Evolutionary conservation across 805 yeast genomes (phyloP).

Genomic region (Tanozyma kutaoensis): DNA sequence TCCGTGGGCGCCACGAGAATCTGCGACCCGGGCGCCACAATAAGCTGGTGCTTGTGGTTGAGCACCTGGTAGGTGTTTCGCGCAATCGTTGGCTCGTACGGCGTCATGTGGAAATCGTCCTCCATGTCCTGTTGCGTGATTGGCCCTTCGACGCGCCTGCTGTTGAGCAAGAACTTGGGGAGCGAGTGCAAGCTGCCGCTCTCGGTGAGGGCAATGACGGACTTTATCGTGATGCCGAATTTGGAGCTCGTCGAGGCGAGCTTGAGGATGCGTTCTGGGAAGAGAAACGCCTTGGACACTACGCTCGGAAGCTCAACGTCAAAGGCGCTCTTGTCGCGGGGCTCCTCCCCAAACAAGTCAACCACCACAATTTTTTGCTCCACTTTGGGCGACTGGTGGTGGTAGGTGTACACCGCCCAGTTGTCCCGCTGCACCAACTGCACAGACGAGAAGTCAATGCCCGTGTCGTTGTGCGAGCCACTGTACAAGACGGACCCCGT

Average conservation of each 20-base stretch:
- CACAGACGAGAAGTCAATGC: slow-evolving; percentile 27
- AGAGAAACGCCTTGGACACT: slow-evolving; percentile 41
- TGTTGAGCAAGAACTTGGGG: slow-evolving; percentile 59
- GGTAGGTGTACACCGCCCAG: slow-evolving; percentile 65
- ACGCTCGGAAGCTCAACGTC: slow-evolving; percentile 29
- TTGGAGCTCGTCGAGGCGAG: slow-evolving; percentile 45
- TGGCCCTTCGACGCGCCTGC: slow-evolving; percentile 52
- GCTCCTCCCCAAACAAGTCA: slow-evolving; percentile 40
- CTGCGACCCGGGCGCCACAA: slow-evolving; percentile 2
- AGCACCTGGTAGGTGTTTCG: slow-evolving; percentile 14
- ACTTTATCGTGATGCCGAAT: slow-evolving; percentile 56
- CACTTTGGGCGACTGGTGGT: slow-evolving; percentile 33
- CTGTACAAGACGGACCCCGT: slow-evolving; percentile 53
- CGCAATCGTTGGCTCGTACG: slow-evolving; percentile 53
- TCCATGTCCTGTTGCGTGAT: slow-evolving; percentile 37
- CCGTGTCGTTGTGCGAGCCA: slow-evolving; percentile 19
- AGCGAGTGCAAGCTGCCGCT: slow-evolving; percentile 51
- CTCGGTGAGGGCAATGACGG: slow-evolving; percentile 43
- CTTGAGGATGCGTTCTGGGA: slow-evolving; percentile 44
- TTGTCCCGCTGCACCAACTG: slow-evolving; percentile 63
- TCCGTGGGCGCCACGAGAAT: slow-evolving; percentile 35
- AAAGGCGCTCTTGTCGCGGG: background rate
- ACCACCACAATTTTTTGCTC: slow-evolving; percentile 50
- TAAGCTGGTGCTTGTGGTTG: slow-evolving; percentile 19
- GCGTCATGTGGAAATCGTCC: slow-evolving; percentile 41